Conservation (phyloP, 1,284 basidiomycete species). For the Rhizopogon parksii region DNA sequence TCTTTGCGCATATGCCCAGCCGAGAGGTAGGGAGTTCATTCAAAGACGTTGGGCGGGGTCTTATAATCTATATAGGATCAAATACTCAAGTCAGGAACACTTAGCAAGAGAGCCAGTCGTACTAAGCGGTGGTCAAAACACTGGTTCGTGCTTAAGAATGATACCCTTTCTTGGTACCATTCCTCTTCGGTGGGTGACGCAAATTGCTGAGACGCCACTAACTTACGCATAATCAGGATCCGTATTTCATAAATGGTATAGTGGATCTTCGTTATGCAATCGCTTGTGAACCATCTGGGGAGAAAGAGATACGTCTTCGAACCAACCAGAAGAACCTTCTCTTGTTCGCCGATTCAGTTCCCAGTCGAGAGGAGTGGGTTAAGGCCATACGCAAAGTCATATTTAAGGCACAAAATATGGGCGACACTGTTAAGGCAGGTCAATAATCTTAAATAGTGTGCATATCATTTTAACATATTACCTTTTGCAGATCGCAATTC, state of each 20-base stretch:
- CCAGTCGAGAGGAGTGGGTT: slow-evolving; percentile 88
- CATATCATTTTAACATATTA: slow-evolving; percentile 9
- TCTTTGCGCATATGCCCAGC: slow-evolving; percentile 92
- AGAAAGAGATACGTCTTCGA: slow-evolving; percentile 71
- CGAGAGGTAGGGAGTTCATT: slow-evolving; percentile 57
- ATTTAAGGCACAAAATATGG: slow-evolving; percentile 93
- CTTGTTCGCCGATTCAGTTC: slow-evolving; percentile 71
- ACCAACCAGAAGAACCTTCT: slow-evolving; percentile 74
- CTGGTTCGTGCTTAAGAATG: slow-evolving; percentile 93
- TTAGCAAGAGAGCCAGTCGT: slow-evolving; percentile 77
- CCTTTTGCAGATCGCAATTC: slow-evolving; percentile 75
- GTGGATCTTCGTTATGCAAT: slow-evolving; percentile 90
- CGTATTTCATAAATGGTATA: slow-evolving; percentile 95
- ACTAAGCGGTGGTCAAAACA: slow-evolving; percentile 88
- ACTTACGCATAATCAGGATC: slow-evolving; percentile 51
- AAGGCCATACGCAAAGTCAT: slow-evolving; percentile 87
- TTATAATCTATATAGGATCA: slow-evolving; percentile 53
- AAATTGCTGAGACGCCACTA: slow-evolving; percentile 7
- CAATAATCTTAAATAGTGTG: neutral
- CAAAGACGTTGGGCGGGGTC: neutral
- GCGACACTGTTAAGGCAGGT: slow-evolving; percentile 84
- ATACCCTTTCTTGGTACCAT: slow-evolving; percentile 90
- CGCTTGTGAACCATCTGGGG: slow-evolving; percentile 71
- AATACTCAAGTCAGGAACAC: slow-evolving; percentile 78
- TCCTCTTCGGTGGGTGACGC: slow-evolving; percentile 69